Base-by-base conservation (phyloP, 1,284 basidiomycete genomes). In the Peniophora sp. region DNA sequence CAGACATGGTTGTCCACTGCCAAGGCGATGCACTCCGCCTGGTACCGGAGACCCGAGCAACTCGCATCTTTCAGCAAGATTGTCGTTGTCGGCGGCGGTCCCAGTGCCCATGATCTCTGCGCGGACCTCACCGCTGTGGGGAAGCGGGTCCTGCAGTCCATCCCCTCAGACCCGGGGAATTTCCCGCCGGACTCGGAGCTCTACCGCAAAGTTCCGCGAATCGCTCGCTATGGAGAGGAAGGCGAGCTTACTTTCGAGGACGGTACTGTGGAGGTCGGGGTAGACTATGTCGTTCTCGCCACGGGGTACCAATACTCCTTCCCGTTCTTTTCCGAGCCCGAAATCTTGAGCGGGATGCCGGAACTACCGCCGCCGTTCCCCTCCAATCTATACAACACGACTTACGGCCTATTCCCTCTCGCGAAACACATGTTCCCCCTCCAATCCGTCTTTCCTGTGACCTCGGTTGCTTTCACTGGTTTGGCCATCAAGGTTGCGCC, bases 291-390 rank as follows among this genome's bases (percentile, higher is more conserved):
- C 55, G 78, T 89, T 47, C 67, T 90, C 10, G 88, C 85, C 2
- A 91, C 88, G 5, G 88, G 88, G 6, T 91, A 85, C 61, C 66
- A 83, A 50, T 68, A 77, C 50, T 65, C 74, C 17, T 80, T 80
- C 56, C 80, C 83, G 0, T 88, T 88, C 67, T 67, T 89, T 47
- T 55, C 68, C 2, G 37, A 41, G 5, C 37, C 37, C 18, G 54
- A 67, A 2, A 58, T 74, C 27, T 59, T 56, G 2, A 51, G 52
- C 2, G 58, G 59, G 1, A 54, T 72, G 18, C 74, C 77, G 0
- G 67, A 71, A 2, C 63, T 65, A n/a, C 58, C 70, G 11, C 74
- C 76, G 10, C 73, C 76, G 1, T 66, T 80, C 20, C 75, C 77
- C 0, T 46, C 54, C 10, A 64, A 72, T 17, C 62, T 87, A 44